Conservation (phyloP, 73 alveolate species). For the Tetrahymena malaccensis region DNA sequence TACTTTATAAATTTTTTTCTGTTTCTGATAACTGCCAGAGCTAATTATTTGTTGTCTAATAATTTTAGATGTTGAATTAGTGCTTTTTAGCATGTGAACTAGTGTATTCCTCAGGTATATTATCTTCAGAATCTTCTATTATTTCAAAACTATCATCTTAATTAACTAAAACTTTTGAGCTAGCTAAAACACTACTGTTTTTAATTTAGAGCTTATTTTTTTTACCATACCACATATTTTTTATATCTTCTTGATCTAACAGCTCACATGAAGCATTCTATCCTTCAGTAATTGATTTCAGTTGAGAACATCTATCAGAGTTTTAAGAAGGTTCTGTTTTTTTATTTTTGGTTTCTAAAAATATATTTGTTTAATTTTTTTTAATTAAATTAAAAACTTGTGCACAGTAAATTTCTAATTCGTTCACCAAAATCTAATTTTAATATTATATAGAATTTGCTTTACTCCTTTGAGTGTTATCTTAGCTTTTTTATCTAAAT, state of each 20-base stretch:
- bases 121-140: not conserved
- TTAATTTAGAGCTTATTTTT: not conserved
- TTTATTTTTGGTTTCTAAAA: not conserved
- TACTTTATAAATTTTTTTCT: not conserved
- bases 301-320: not conserved
- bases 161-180: not conserved
- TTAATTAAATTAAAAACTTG: not conserved
- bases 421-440: not conserved
- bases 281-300: not conserved
- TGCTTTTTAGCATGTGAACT: not conserved
- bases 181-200: not conserved
- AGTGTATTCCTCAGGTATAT: not conserved
- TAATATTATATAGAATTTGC: not conserved
- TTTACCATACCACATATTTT: not conserved
- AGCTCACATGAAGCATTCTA: not conserved
- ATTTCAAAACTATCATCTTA: not conserved
- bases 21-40: not conserved
- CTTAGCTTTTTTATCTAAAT: not conserved
- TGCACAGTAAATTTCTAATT: not conserved
- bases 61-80: not conserved
- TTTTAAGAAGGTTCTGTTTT: not conserved
- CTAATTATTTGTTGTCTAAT: not conserved
- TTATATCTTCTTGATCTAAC: not conserved
- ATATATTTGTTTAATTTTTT: not conserved
- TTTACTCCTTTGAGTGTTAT: not conserved